A percentile compares a stretch with the other conserved stretches of the same genome.
phyloP scores from a whole-genome alignment of 1,284 basidiomycete species.

The Marasmius tenuissimus region DNA sequence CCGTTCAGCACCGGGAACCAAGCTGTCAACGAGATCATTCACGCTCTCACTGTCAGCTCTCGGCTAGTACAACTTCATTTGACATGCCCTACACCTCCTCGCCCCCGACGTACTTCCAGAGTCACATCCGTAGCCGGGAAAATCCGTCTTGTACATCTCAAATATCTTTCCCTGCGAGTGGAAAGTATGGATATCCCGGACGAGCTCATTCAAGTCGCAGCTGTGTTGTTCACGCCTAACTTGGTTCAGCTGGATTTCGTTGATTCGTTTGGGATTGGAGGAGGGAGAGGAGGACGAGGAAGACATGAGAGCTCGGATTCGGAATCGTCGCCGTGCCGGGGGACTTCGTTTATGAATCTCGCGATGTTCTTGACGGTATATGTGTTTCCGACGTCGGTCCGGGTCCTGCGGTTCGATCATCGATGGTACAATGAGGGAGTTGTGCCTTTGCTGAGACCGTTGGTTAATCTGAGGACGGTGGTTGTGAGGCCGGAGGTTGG shows the following conservation, averaged over 20 bases:
- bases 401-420: conserved; percentile 36
- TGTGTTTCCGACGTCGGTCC: conserved; percentile 35
- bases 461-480: neutral
- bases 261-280: conserved; percentile 30
- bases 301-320: too few relatives aligned
- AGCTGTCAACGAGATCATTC: conserved; percentile 46
- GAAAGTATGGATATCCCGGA: conserved; percentile 48
- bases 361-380: conserved; percentile 44
- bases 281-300: too few relatives aligned
- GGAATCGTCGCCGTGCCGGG: conserved; percentile 17
- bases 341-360: conserved; percentile 34
- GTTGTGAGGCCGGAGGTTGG: neutral
- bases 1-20: conserved; percentile 47
- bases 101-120: conserved; percentile 13
- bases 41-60: conserved; percentile 46
- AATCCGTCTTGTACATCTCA: conserved; percentile 38
- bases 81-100: conserved; percentile 30
- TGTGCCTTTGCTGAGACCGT: neutral
- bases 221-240: conserved; percentile 40
- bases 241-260: conserved; percentile 38
- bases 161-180: conserved; percentile 41
- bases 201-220: conserved; percentile 46
- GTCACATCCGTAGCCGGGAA: conserved; percentile 22
- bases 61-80: conserved; percentile 45
- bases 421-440: conserved; percentile 35